A percentile compares a stretch with the other conserved stretches of the same genome.
phyloP scores from a whole-genome alignment of 2,329 filamentous ascomycete species.

The Talaromyces verruculosus region DNA sequence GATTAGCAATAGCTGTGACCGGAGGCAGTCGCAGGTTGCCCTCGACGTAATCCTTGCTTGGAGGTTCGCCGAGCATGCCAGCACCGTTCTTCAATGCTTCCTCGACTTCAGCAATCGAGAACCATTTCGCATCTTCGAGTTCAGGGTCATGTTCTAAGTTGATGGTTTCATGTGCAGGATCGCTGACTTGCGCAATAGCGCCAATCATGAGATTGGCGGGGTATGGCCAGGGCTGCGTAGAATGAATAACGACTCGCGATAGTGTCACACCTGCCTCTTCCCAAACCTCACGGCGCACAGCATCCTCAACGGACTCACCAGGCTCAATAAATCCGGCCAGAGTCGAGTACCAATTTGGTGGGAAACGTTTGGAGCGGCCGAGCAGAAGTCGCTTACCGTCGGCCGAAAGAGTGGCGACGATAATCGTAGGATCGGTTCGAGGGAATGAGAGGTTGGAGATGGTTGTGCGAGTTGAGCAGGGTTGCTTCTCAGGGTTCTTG shows the following conservation, averaged over 20 bases:
- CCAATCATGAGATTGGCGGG: slow-evolving; percentile 83
- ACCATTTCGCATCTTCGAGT: slow-evolving; percentile 87
- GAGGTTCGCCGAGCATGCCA: slow-evolving; percentile 64
- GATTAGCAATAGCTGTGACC: slow-evolving; percentile 86
- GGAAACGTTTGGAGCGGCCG: slow-evolving; percentile 81
- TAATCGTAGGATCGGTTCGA: slow-evolving; percentile 89
- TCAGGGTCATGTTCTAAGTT: slow-evolving; percentile 85
- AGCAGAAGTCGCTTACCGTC: slow-evolving; percentile 77
- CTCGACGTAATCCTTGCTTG: slow-evolving; percentile 68
- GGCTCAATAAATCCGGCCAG: slow-evolving; percentile 85
- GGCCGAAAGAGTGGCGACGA: slow-evolving; percentile 84
- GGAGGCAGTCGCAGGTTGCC: slow-evolving; percentile 79
- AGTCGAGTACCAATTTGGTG: slow-evolving; percentile 81
- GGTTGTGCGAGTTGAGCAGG: slow-evolving; percentile 78
- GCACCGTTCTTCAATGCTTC: slow-evolving; percentile 69
- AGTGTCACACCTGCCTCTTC: slow-evolving; percentile 78
- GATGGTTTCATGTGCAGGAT: slow-evolving; percentile 76
- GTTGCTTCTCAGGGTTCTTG: slow-evolving; percentile 51
- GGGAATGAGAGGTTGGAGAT: slow-evolving; percentile 91
- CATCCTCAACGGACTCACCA: slow-evolving; percentile 80
- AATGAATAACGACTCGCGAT: slow-evolving; percentile 77
- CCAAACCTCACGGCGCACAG: slow-evolving; percentile 80
- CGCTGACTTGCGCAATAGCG: slow-evolving; percentile 77
- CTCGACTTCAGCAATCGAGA: slow-evolving; percentile 74
- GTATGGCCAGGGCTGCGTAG: slow-evolving; percentile 84